Evolutionary conservation across 2,329 filamentous ascomycete genomes (phyloP), one percentile per base, ranked within the genome.

Genomic region (Claviceps capensis): DNA sequence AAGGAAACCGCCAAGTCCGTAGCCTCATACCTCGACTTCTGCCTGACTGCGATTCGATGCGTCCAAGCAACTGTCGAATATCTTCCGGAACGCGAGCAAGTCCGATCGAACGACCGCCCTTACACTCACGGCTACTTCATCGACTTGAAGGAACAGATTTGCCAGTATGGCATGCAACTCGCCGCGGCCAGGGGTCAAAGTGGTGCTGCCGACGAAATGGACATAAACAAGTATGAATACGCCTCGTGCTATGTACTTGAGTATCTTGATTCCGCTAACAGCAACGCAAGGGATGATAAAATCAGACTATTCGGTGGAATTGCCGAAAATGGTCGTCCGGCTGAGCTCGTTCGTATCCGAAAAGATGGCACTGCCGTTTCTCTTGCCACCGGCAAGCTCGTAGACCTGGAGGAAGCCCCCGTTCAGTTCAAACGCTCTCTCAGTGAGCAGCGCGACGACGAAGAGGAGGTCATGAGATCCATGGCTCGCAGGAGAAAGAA

Each of bases 401-500:
- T 88, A 46, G 80, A 81, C 52, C 58, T 78, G 23, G 71, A 74
- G 43, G 73, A 77, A 51, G 66, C 65, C 6, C 67, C 72, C n/a
- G 63, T 77, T 54, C 70, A 75, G 52, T 74, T 83, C 64, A 84
- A 84, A 72, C 78, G 81, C 55, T 83, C 81, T n/a, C 69, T 81
- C 57, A 83, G 80, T 60, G 72, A 88, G 61, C 79, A 84, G 61
- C 76, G 81, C 16, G 81, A 85, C 59, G 88, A 94, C 58, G 86
- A 91, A 53, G 88, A 88, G 60, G 83, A 85, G 60, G 85, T 89
- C 56, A 81, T 84, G 69, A 87, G 90, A 48, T 97, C 90, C 42
- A 97, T 96, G 91, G 91, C 90, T 53, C 85, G 90, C 53, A 85
- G 89, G 59, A 94, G 94, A 79, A 95, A 95, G 80, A 91, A 91